Percentiles rank a stretch among this genome's conserved stretches.
Conservation (phyloP, 768 basidiomycete species). For the Cystobasidium ongulense region DNA sequence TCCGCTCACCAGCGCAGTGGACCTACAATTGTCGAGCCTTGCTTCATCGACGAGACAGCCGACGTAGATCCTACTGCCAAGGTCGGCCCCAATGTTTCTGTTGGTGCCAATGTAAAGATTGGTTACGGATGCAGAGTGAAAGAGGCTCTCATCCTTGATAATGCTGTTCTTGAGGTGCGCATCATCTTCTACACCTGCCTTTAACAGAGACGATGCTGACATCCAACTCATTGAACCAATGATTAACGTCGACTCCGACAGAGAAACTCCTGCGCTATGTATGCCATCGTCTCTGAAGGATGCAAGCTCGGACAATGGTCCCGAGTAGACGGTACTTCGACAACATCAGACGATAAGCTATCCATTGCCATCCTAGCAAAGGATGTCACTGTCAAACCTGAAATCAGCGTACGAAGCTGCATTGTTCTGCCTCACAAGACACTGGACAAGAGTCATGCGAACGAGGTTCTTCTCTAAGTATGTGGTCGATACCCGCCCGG, state of each 20-base stretch:
- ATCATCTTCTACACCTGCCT: background rate
- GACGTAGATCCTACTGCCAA: slow-evolving; percentile 47
- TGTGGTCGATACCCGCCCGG: too few relatives aligned
- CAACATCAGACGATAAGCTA: slow-evolving; percentile 45
- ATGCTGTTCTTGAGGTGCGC: slow-evolving; percentile 44
- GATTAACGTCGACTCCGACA: too few relatives aligned
- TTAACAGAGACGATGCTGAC: background rate
- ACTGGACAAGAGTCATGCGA: slow-evolving; percentile 44
- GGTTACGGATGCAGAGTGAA: slow-evolving; percentile 47
- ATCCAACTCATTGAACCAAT: background rate
- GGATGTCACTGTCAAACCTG: slow-evolving; percentile 48
- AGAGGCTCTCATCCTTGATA: slow-evolving; percentile 48
- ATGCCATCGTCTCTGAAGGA: slow-evolving; percentile 47
- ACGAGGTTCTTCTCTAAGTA: slow-evolving; percentile 48
- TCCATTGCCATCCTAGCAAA: slow-evolving; percentile 49
- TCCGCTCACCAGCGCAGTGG: slow-evolving; percentile 31
- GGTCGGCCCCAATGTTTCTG: slow-evolving; percentile 49
- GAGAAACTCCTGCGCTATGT: slow-evolving; percentile 46
- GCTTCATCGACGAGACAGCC: slow-evolving; percentile 48
- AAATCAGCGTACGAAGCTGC: slow-evolving; percentile 47
- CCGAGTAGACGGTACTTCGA: slow-evolving; percentile 45
- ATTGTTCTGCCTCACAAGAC: slow-evolving; percentile 50
- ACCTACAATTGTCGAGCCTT: slow-evolving; percentile 45
- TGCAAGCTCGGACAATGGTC: slow-evolving; percentile 50
- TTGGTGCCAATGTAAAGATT: slow-evolving; percentile 45